phyloP scores from a whole-genome alignment of 257 asterid genomes.

The Apocynum venetum region DNA sequence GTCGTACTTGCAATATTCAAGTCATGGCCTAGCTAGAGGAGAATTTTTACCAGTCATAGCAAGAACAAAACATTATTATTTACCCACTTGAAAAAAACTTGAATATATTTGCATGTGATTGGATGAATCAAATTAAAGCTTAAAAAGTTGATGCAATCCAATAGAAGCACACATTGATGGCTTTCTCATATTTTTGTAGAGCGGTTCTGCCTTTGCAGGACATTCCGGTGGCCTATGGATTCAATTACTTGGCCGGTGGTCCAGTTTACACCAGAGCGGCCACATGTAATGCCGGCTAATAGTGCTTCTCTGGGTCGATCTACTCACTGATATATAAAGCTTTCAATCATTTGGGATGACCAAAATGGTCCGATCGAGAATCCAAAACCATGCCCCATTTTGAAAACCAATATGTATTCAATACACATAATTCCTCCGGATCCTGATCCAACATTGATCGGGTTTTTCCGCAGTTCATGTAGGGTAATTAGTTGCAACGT shows the following conservation, averaged over 20 bases:
- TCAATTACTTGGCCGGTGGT: slow-evolving; percentile 11
- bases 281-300: slow-evolving; percentile 6
- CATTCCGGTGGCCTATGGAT: slow-evolving; percentile 3
- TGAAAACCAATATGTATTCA: background rate
- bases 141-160: background rate
- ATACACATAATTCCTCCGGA: too few relatives aligned
- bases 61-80: background rate
- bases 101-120: background rate
- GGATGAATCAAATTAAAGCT: background rate
- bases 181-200: background rate
- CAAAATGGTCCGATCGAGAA: background rate
- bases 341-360: slow-evolving; percentile 9
- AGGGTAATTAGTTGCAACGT: too few relatives aligned
- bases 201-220: background rate
- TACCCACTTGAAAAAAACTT: background rate
- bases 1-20: too few relatives aligned
- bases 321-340: background rate
- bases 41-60: background rate
- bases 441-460: too few relatives aligned
- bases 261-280: slow-evolving; percentile 1
- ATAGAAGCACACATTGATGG: background rate
- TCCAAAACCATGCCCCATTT: background rate
- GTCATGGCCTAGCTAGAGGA: background rate
- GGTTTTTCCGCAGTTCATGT: too few relatives aligned
- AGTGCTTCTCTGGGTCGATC: slow-evolving; percentile 5